phyloP scores from a whole-genome alignment of 2,329 filamentous ascomycete species.

The Pseudocercospora pini-densiflorae region DNA sequence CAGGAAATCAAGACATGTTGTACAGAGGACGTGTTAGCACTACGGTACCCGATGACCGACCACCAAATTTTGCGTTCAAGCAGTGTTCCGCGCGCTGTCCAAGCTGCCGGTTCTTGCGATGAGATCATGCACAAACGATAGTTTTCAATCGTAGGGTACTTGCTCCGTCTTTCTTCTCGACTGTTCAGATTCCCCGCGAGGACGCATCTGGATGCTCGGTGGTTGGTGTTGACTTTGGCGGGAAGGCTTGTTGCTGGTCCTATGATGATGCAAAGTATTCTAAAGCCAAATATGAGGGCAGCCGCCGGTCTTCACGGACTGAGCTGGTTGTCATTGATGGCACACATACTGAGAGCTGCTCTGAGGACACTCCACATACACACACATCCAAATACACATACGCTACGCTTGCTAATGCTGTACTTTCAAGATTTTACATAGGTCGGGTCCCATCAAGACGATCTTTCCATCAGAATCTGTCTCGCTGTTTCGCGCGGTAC shows the following conservation, averaged over 20 bases:
- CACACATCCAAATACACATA: constrained; percentile 2
- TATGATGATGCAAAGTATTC: constrained; percentile 35
- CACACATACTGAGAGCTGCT: constrained; percentile 39
- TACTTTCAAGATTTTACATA: constrained; percentile 15
- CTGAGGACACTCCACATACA: constrained; percentile 34
- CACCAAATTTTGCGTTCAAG: constrained; percentile 26
- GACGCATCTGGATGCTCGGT: constrained; percentile 23
- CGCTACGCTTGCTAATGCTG: constrained; percentile 4
- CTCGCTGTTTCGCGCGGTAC: constrained; percentile 66
- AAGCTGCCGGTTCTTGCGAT: constrained; percentile 26
- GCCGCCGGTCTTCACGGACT: constrained; percentile 26
- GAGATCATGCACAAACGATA: constrained; percentile 38
- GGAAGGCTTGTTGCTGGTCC: constrained; percentile 26
- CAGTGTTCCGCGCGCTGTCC: constrained; percentile 11
- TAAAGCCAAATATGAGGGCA: constrained; percentile 42
- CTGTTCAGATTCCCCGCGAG: constrained; percentile 23
- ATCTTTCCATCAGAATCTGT: constrained; percentile 46
- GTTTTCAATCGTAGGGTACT: constrained; percentile 46
- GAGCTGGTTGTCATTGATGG: constrained; percentile 38
- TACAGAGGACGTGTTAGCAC: constrained; percentile 18
- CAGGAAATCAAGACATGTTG: constrained; percentile 7
- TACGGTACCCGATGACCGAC: constrained; percentile 23
- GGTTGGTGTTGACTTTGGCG: constrained; percentile 13
- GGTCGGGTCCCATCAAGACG: constrained; percentile 3
- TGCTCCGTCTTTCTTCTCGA: constrained; percentile 36